Evolutionary conservation across 371 early-diverging fungal species (phyloP).

Genomic region (Basidiobolus meristosporus): DNA sequence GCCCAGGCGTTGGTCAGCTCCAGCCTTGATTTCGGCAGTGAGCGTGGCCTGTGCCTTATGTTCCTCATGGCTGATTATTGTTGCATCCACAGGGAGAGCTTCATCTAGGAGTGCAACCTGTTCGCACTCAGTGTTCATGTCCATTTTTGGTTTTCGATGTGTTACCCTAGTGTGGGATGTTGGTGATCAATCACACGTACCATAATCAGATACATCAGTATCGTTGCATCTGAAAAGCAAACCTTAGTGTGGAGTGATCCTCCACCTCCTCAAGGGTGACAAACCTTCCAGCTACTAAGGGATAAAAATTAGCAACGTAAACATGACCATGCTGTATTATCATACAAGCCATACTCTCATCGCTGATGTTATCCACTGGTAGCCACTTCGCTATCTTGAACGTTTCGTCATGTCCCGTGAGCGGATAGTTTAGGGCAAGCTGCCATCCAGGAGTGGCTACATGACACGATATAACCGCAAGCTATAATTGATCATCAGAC

Average conservation of each 20-base stretch:
- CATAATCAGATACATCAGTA: constrained; percentile 1
- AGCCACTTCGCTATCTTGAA: constrained; percentile 5
- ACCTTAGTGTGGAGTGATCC: constrained; percentile 12
- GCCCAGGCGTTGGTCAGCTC: constrained; percentile 14
- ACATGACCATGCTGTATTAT: constrained; percentile 3
- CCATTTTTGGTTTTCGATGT: constrained; percentile 41
- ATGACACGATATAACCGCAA: neutral
- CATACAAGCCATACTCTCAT: too few species aligned
- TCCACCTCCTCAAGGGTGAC: constrained; percentile 25
- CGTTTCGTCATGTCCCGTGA: neutral
- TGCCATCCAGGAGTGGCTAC: neutral
- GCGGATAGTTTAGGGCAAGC: constrained; percentile 8
- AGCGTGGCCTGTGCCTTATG: constrained; percentile 21
- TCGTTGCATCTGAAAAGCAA: neutral
- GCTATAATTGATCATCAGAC: neutral
- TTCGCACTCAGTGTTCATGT: constrained; percentile 21
- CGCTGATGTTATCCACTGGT: neutral
- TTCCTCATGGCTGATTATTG: constrained; percentile 33
- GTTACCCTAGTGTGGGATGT: constrained; percentile 19
- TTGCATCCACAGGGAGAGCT: constrained; percentile 29
- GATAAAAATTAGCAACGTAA: neutral
- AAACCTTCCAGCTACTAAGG: constrained; percentile 15
- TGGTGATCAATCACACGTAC: constrained; percentile 2
- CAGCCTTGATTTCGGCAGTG: constrained; percentile 21
- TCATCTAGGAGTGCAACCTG: constrained; percentile 54